These are phyloP conservation scores for Calonectria hawksworthii DNA, from an alignment of 2,329 filamentous ascomycete genomes.

Conservation along the genomic window DNA sequence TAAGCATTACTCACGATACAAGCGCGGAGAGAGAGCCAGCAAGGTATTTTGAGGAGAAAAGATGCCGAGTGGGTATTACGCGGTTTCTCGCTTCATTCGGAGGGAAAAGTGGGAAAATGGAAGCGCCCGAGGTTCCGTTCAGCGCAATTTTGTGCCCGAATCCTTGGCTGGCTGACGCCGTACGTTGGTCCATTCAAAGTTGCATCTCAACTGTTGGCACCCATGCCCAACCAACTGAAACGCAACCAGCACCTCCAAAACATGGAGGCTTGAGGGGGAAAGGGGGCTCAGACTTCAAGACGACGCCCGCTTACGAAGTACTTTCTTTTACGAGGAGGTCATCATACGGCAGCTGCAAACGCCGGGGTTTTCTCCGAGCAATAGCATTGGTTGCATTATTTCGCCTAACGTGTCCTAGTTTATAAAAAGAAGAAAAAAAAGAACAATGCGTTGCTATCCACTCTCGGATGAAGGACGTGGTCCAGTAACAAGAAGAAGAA, in stretches of 20 bases:
- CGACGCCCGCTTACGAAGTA: background rate
- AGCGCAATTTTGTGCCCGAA: background rate
- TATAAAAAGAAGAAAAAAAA: background rate
- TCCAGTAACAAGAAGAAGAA: background rate
- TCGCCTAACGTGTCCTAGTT: background rate
- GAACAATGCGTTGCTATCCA: background rate
- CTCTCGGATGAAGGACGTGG: background rate
- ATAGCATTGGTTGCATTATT: background rate
- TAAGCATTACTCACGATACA: no score
- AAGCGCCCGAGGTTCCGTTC: background rate
- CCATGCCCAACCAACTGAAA: background rate
- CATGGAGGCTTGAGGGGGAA: background rate
- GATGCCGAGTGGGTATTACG: background rate
- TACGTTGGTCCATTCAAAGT: no score
- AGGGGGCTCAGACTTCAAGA: background rate
- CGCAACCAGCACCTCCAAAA: background rate
- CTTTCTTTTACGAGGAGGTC: background rate
- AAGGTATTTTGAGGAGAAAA: background rate
- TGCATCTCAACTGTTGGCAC: background rate
- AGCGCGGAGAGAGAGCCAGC: no score
- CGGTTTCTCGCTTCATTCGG: background rate
- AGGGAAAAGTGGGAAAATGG: background rate
- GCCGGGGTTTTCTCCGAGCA: background rate
- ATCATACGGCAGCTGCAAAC: background rate
- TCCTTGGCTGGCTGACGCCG: background rate